Base-by-base conservation (phyloP, 176 grass and related monocot species). In the Eleusine coracana region DNA sequence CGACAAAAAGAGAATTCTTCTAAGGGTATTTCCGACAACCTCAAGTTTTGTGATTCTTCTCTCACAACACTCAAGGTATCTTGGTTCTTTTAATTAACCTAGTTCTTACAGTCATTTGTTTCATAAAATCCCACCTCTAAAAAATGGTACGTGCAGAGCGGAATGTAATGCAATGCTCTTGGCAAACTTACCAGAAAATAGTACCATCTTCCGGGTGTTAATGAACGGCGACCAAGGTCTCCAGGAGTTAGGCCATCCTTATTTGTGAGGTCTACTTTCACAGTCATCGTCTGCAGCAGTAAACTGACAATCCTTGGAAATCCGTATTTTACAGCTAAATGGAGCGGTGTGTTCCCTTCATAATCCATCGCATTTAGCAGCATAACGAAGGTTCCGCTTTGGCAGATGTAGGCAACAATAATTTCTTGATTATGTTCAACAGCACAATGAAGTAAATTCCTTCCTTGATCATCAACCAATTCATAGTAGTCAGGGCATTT, bases 261-360 rank as follows among this genome's bases (percentile, higher is more conserved):
- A 5, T 86, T 79, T 21, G 15, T 42, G 51, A 86, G 78, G 14
- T 11, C 15, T 28, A 29, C 25, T 3, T 66, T 7, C 0, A 86
- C 67, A 11, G 3, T 52, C 12, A 7, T 4, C 3, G 13, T 58
- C 50, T 49, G 69, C 36, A 91, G 13, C 1, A 91, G 61, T 12
- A 61, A 82, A 71, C 25, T 49, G 15, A 84, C 41, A 42, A 76
- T 76, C 15, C 6, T 0, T 27, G 77, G 80, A 21, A 5, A 0
- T 38, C 44, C 71, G 4, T 21, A 4, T 63, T 64, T 41, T 14
- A 64, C 86, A 41, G 82, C 82, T 2, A 91, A 55, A 85, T 91
- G 86, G 1, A 91, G 54, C 0, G 86, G 66, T 0, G 89, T 91
- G 25, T 91, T 86, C 62, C 86, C 89, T 38, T 88, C 48, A 18